Evolutionary conservation across 2,329 filamentous ascomycete species (phyloP), one percentile per base, ranked within the genome.

Genomic region (Claviceps sorghi): DNA sequence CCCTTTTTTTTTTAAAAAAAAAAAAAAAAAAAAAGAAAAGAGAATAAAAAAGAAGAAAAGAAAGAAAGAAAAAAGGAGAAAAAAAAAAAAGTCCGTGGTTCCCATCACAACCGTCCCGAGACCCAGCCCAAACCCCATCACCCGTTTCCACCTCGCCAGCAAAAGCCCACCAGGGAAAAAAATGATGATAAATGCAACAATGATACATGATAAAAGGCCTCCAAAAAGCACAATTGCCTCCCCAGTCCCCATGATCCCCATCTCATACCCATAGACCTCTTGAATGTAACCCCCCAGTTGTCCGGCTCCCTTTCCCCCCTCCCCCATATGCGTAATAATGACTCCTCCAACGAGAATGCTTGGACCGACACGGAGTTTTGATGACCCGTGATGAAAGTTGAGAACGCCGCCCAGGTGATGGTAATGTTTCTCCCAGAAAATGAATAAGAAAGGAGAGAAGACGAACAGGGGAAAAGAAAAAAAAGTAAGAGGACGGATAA

Each of bases 331-430:
- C 36, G 36, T 38, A n/a, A 38, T 38, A 38, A 34, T 43, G n/a
- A 13, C 26, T 8, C 17, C 26, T 17, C 26, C 9, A 45, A 45
- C 26, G 13, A 19, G 43, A 11, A 19, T 46, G 26, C 26, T 46
- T 22, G 26, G 15, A 30, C 15, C 30, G 17, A 45, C 30, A 32
- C 15, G 5, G 15, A 32, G 26, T 19, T 46, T 15, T 30, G 32
- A 6, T 11, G 19, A 29, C 29, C 48, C 48, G 38, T 53, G 38
- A 29, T 26, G 34, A 22, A 13, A 50, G 52, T 22, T 15, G 29
- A 22, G 17, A 52, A 52, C 50, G 47, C 50, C 47, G 50, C 52
- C 52, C 50, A 49, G 19, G 32, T 50, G 34, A 41, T 52, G 34
- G 11, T 52, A n/a, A 49, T 50, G 45, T 52, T 21, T n/a, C 38